Conservation (phyloP, 495 filamentous ascomycete species). For the Rusavskia elegans region DNA sequence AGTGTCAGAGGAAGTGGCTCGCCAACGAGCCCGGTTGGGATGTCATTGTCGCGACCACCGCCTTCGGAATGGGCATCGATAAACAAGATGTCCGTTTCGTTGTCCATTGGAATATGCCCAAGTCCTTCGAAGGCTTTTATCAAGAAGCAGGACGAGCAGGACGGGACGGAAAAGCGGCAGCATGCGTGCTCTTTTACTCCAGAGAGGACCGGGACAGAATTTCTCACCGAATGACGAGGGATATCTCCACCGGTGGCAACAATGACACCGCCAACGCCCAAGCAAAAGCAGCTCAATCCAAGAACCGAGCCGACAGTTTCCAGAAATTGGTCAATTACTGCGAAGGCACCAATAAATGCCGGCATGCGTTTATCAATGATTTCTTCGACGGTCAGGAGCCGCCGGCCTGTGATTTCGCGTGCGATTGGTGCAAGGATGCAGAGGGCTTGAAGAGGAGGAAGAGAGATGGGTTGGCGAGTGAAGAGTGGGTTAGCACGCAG, state of each 20-base stretch:
- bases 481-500: conserved; percentile 63
- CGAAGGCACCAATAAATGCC: conserved; percentile 54
- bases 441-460: conserved; percentile 46
- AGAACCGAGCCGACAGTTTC: conserved; percentile 29
- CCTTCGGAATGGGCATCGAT: conserved; percentile 96
- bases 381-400: conserved; percentile 49
- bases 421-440: conserved; percentile 76
- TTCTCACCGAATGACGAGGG: conserved; percentile 30
- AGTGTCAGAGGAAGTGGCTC: conserved; percentile 53
- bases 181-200: conserved; percentile 80
- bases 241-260: conserved; percentile 6
- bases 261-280: neutral
- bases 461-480: conserved; percentile 41
- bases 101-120: conserved; percentile 81
- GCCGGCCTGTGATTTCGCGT: conserved; percentile 65
- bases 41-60: conserved; percentile 86
- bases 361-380: conserved; percentile 59
- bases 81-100: conserved; percentile 89
- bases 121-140: conserved; percentile 88
- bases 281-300: conserved; percentile 14
- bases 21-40: conserved; percentile 59
- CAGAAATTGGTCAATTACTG: conserved; percentile 61
- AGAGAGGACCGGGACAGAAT: conserved; percentile 67
- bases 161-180: conserved; percentile 69
- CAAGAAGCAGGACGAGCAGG: conserved; percentile 91